Base-by-base conservation (phyloP, 208 protist species). In the Phytomonas francai region DNA sequence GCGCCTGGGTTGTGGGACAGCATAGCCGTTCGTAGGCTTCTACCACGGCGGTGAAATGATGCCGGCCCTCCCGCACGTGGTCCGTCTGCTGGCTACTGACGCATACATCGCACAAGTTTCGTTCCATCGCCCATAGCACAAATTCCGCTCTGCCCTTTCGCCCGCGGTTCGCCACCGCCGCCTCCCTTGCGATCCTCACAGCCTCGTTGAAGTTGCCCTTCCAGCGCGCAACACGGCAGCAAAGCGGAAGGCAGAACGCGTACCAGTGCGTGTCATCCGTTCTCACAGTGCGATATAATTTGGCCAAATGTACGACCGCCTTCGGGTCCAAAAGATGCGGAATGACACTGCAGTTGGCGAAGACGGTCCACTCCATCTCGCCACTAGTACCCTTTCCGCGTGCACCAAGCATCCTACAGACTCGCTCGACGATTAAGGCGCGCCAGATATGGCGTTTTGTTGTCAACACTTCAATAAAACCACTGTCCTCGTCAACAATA, bases 191-290 rank as follows among this genome's bases (percentile, higher is more conserved):
- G 45, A 86, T 67, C 14, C 39, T 56, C 9, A 93, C 76, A 4
- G 84, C 82, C n/a, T 75, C 78, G 0, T 74, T 67, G 42, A 84
- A 85, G 51, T 72, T 64, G 28, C 67, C 63, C 70, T 84, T 71
- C 88, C 88, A 93, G 77, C 82, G 82, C 45, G 80, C 76, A 11
- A 87, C 78, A 65, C 82, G 85, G 72, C 84, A 91, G 62, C 70
- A 75, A 28, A 93, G 66, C 31, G 87, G 87, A 25, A 84, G 65
- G 76, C 84, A 89, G 63, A 90, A 93, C 31, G 84, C 74, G 69
- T 89, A 84, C 68, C 84, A 87, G 78, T 89, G 83, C n/a, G 70
- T 60, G 25, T 84, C 60, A 33, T 85, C 75, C 0, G 81, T 89
- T 32, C 69, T 70, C 42, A 86, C 66, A 45, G 49, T 72, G 9